These are phyloP conservation scores for Sarcocystis neurona DNA, from an alignment of 169 alveolate genomes.

Conservation along the genomic window DNA sequence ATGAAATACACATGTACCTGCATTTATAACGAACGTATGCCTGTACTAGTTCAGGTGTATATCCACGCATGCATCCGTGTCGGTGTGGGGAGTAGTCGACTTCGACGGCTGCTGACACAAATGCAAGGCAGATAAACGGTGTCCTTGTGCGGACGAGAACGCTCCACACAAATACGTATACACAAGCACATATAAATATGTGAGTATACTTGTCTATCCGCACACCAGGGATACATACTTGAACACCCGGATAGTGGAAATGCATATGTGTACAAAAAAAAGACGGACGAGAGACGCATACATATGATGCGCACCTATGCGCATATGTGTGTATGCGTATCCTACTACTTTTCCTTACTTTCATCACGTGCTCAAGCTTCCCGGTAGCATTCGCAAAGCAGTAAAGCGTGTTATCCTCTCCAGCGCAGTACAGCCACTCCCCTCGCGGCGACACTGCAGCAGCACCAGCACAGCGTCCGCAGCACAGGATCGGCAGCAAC, in stretches of 20 bases:
- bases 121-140: too few relatives aligned
- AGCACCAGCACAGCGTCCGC: slow-evolving; percentile 38
- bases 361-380: slow-evolving; percentile 54
- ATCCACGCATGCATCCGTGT: too few relatives aligned
- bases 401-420: slow-evolving; percentile 61
- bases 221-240: too few relatives aligned
- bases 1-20: too few relatives aligned
- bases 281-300: neutral
- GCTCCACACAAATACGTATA: too few relatives aligned
- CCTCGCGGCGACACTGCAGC: slow-evolving; percentile 63
- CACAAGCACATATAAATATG: too few relatives aligned
- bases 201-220: too few relatives aligned
- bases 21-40: too few relatives aligned
- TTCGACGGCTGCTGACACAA: too few relatives aligned
- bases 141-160: too few relatives aligned
- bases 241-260: neutral
- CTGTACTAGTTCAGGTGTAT: too few relatives aligned
- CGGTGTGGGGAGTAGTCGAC: too few relatives aligned
- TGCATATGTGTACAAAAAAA: neutral
- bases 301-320: neutral
- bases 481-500: slow-evolving; percentile 35
- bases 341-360: slow-evolving; percentile 8
- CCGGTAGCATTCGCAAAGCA: slow-evolving; percentile 60
- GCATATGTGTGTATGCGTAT: neutral
- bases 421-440: slow-evolving; percentile 63